phyloP scores from a whole-genome alignment of 176 grass and related monocot species.

The Areca catechu region DNA sequence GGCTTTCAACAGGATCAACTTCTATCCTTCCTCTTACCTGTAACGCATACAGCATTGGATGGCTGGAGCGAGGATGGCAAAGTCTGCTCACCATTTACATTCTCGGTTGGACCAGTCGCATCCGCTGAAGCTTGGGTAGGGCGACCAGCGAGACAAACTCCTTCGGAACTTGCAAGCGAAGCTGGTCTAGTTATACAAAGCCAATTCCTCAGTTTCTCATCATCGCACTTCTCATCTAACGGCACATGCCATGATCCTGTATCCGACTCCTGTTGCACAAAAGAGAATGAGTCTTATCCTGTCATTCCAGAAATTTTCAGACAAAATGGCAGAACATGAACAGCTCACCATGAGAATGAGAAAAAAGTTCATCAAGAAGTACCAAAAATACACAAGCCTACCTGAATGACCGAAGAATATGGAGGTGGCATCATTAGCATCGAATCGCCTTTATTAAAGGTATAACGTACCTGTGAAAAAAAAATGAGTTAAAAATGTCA shows the following conservation, averaged over 20 bases:
- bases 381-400: slow-evolving; percentile 11
- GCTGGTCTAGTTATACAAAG: slow-evolving; percentile 60
- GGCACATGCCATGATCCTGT: slow-evolving; percentile 83
- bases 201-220: slow-evolving; percentile 59
- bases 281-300: not conserved
- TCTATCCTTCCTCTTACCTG: too few relatives aligned
- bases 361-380: too few relatives aligned
- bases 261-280: slow-evolving; percentile 47
- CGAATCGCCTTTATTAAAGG: slow-evolving; percentile 59
- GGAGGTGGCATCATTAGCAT: slow-evolving; percentile 62
- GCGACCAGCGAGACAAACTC: too few relatives aligned
- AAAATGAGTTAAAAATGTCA: not conserved
- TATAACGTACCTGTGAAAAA: slow-evolving; percentile 61
- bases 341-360: too few relatives aligned
- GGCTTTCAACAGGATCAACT: too few relatives aligned
- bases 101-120: too few relatives aligned
- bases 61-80: too few relatives aligned
- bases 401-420: slow-evolving; percentile 85
- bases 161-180: slow-evolving; percentile 1
- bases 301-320: slow-evolving; percentile 3
- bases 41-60: too few relatives aligned
- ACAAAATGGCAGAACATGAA: not conserved
- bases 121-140: too few relatives aligned
- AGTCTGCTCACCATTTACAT: too few relatives aligned
- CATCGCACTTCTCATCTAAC: slow-evolving; percentile 46